Evolutionary conservation across 225 moss, liverwort and hornwort genomes (phyloP).

Genomic region (Straminergon stramineum): DNA sequence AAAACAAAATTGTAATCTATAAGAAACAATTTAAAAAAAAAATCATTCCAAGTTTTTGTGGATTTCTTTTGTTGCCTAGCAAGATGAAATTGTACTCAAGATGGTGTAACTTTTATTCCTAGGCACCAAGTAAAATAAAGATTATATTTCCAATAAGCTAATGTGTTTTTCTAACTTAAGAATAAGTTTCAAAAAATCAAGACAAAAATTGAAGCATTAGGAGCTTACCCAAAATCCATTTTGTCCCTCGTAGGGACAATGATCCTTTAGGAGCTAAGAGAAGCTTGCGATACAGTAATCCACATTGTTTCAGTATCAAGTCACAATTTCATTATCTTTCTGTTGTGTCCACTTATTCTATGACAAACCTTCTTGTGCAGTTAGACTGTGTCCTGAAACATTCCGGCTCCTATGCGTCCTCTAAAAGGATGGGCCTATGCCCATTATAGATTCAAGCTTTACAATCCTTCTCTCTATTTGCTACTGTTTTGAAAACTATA

Average conservation of each 20-base stretch:
- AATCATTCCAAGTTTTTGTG: neutral
- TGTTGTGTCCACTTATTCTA: neutral
- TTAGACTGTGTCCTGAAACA: neutral
- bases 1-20: neutral
- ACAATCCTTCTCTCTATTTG: neutral
- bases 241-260: neutral
- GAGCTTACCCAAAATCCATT: neutral
- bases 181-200: neutral
- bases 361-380: neutral
- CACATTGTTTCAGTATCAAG: neutral
- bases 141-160: neutral
- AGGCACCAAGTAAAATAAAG: rapidly evolving
- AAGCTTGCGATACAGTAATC: neutral
- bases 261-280: too few species aligned
- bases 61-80: rapidly evolving
- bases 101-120: neutral
- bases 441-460: neutral
- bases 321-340: neutral
- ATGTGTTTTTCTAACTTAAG: neutral
- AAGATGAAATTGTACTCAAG: neutral
- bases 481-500: neutral
- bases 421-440: neutral
- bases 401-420: rapidly evolving
- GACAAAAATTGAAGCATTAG: neutral
- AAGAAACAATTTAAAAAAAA: too few species aligned